phyloP scores from a whole-genome alignment of 352 stramenopile species.

The Pythium pyrilobum region DNA sequence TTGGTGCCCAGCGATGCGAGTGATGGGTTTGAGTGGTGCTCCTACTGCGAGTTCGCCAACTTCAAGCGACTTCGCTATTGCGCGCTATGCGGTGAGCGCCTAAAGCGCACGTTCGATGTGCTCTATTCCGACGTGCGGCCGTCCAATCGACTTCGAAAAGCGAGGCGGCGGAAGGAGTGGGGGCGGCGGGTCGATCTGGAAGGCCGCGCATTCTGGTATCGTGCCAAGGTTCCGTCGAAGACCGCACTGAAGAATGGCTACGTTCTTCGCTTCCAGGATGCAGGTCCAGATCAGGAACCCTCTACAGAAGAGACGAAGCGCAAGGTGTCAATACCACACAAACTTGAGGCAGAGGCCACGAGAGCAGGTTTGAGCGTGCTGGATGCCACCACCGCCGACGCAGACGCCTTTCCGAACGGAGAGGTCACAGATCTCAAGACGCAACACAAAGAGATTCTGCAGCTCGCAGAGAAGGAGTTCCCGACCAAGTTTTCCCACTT shows the following conservation, averaged over 20 bases:
- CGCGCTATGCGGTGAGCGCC: slow-evolving; percentile 28
- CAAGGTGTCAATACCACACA: background rate
- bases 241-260: background rate
- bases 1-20: slow-evolving; percentile 25
- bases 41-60: slow-evolving; percentile 41
- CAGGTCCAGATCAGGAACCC: background rate
- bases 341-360: background rate
- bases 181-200: slow-evolving; percentile 18
- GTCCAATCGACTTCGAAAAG: slow-evolving; percentile 1
- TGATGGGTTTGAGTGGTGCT: slow-evolving; percentile 25
- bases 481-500: slow-evolving; percentile 52
- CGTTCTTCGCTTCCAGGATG: slow-evolving; percentile 3
- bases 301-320: background rate
- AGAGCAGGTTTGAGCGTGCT: background rate
- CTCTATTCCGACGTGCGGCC: slow-evolving; percentile 9
- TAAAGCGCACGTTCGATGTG: slow-evolving; percentile 19
- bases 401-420: slow-evolving; percentile 15
- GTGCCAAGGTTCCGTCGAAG: slow-evolving; percentile 12
- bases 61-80: slow-evolving; percentile 37
- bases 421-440: slow-evolving; percentile 1
- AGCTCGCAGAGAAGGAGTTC: slow-evolving; percentile 33
- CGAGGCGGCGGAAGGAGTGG: slow-evolving; percentile 23
- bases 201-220: slow-evolving; percentile 20
- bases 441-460: slow-evolving; percentile 19
- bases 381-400: background rate